Evolutionary conservation across 2,329 filamentous ascomycete genomes (phyloP), one percentile per base, ranked within the genome.

Genomic region (Hymenoscyphus linearis): DNA sequence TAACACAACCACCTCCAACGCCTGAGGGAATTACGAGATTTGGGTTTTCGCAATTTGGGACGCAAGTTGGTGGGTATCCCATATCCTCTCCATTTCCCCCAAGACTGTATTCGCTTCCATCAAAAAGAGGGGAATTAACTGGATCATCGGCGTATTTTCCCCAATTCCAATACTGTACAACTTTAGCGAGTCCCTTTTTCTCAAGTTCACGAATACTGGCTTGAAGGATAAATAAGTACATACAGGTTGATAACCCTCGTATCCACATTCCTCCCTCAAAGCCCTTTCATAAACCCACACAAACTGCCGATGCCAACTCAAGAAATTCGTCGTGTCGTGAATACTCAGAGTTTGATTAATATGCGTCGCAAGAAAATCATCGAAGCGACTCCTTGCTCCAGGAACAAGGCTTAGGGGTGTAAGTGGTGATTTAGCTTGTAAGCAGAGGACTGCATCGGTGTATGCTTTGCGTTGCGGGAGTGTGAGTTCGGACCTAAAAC

Each of bases 1-100:
- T 79, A 71, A 85, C 74, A 66, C 81, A 85, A 1, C 82, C 82
- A 47, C 82, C 82, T 13, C 82, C 82, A 1, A 76, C 76, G 22
- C 80, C 82, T 0, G 77, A 76, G 0, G 78, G 78, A 60, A 70
- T 62, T 64, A 74, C 55, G 22, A 62, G 59, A 14, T 64, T 59
- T 2, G 36, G 40, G 5, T 14, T 40, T 14, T 40, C 18, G 60
- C 16, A 10, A 55, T 34, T 40, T 40, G 36, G 36, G 22, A 40
- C 31, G 14, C 62, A 55, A 18, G 18, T 9, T n/a, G 26, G 35
- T 16, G 67, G 65, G 2, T 65, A 63, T 47, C 71, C 62, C 6
- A 65, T 60, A 47, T 69, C 73, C 1, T 58, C 72, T n/a, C 81
- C 80, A 62, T 82, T 77, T 34, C 80, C 79, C 25, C 76, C 76